Percentiles rank a stretch among this genome's conserved stretches.
Evolutionary conservation across 352 stramenopile species (phyloP).

Genomic region (Phytophthora pluvialis): DNA sequence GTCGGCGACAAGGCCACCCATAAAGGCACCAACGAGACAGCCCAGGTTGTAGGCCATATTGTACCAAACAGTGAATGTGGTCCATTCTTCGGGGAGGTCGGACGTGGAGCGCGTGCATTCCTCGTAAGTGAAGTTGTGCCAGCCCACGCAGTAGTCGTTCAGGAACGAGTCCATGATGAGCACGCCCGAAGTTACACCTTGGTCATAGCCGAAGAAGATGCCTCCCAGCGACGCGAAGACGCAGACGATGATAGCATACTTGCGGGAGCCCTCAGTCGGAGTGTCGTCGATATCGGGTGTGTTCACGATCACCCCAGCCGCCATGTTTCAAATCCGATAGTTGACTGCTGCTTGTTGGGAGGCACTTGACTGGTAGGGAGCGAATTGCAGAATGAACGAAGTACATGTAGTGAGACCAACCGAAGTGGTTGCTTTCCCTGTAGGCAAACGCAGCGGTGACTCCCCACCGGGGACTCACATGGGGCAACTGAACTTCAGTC

Average conservation of each 20-base stretch:
- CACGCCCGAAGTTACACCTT: constrained; percentile 32
- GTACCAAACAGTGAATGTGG: constrained; percentile 43
- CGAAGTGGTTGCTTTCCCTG: not conserved
- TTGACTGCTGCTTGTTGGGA: constrained; percentile 1
- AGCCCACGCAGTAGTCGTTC: constrained; percentile 44
- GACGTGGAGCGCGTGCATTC: constrained; percentile 11
- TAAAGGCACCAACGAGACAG: constrained; percentile 40
- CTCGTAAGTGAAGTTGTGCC: constrained; percentile 24
- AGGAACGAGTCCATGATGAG: constrained; percentile 18
- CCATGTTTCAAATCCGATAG: constrained; percentile 21
- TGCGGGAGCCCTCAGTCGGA: constrained; percentile 36
- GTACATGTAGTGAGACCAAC: not conserved
- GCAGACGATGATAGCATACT: constrained; percentile 38
- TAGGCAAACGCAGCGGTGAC: not conserved
- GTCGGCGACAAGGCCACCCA: constrained; percentile 40
- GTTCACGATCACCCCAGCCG: constrained; percentile 28
- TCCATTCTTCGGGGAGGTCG: constrained; percentile 37
- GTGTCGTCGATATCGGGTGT: constrained; percentile 18
- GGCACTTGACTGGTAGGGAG: constrained; percentile 11
- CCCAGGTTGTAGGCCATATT: constrained; percentile 48
- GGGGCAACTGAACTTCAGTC: no score
- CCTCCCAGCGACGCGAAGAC: constrained; percentile 25
- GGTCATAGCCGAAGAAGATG: constrained; percentile 36
- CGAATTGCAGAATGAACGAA: constrained; percentile 28
- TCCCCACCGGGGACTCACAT: no score